These are phyloP conservation scores for Leccinum huronense DNA, from an alignment of 1,284 basidiomycete genomes.

Conservation along the genomic window DNA sequence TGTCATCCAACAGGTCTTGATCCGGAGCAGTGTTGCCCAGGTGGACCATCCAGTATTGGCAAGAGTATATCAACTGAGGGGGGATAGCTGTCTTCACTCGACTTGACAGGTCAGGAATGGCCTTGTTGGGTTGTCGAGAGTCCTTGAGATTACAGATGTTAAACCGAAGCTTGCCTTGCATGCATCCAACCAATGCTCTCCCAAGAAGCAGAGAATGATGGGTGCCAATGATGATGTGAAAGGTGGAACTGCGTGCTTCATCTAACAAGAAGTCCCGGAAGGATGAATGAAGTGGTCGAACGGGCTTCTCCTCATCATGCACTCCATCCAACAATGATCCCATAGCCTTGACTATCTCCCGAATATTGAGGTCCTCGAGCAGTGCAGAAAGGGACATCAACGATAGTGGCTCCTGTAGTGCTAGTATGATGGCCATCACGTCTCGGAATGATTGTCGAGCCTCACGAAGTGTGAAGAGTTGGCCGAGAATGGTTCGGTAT, in stretches of 20 bases:
- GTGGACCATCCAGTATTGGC: not conserved
- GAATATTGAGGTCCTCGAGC: not conserved
- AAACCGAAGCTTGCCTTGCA: not conserved
- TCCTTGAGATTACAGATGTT: not conserved
- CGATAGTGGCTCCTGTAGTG: not conserved
- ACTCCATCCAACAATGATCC: not conserved
- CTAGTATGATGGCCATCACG: not conserved
- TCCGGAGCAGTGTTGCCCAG: not conserved
- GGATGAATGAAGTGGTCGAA: no score
- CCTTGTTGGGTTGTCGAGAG: not conserved
- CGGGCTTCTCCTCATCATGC: not conserved
- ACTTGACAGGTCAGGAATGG: not conserved
- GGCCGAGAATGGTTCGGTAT: not conserved
- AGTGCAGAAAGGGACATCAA: not conserved
- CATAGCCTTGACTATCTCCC: not conserved
- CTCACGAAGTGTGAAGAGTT: not conserved
- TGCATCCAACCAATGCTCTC: not conserved
- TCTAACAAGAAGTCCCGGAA: no score
- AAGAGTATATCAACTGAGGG: not conserved
- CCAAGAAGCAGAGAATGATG: not conserved
- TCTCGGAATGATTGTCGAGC: not conserved
- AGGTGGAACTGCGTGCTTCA: not conserved
- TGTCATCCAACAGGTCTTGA: not conserved
- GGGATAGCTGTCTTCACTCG: not conserved
- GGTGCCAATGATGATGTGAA: not conserved